Conservation (phyloP, 495 filamentous ascomycete species). For the Hypoxylon intermedium region DNA sequence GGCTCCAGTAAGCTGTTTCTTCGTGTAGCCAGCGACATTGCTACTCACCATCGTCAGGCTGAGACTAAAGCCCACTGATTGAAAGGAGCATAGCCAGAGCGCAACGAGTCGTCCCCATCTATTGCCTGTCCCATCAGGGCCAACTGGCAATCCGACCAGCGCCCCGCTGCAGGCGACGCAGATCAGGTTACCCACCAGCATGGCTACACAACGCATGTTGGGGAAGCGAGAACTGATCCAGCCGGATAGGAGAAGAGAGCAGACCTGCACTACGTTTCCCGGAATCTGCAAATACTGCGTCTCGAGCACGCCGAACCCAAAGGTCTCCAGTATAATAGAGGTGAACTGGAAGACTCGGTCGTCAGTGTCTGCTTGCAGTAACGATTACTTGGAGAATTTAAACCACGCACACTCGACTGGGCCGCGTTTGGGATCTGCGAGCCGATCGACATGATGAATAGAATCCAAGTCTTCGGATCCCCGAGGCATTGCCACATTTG, state of each 20-base stretch:
- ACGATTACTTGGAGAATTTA: not conserved
- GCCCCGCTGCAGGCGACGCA: conserved; percentile 50
- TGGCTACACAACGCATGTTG: conserved; percentile 48
- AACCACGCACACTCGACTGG: conserved; percentile 55
- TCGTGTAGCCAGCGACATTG: conserved; percentile 64
- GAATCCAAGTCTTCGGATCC: conserved; percentile 65
- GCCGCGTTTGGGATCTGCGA: conserved; percentile 56
- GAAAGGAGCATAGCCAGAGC: conserved; percentile 51
- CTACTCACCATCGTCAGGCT: conserved; percentile 50
- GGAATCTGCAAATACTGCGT: conserved; percentile 63
- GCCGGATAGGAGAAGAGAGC: conserved; percentile 47
- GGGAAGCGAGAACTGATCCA: conserved; percentile 50
- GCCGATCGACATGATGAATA: conserved; percentile 48
- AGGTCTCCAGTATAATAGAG: conserved; percentile 58
- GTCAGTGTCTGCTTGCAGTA: not conserved
- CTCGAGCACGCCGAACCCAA: conserved; percentile 63
- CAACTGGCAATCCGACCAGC: conserved; percentile 41
- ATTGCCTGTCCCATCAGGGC: conserved; percentile 48
- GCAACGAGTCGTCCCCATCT: conserved; percentile 63
- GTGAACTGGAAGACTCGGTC: conserved; percentile 36
- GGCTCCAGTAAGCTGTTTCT: conserved; percentile 62
- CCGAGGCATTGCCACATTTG: conserved; percentile 63
- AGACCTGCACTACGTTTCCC: conserved; percentile 48
- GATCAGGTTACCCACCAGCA: conserved; percentile 50
- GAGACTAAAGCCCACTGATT: conserved; percentile 52